Evolutionary conservation across 768 basidiomycete species (phyloP).

Genomic region (Cyclocybe cylindracea): DNA sequence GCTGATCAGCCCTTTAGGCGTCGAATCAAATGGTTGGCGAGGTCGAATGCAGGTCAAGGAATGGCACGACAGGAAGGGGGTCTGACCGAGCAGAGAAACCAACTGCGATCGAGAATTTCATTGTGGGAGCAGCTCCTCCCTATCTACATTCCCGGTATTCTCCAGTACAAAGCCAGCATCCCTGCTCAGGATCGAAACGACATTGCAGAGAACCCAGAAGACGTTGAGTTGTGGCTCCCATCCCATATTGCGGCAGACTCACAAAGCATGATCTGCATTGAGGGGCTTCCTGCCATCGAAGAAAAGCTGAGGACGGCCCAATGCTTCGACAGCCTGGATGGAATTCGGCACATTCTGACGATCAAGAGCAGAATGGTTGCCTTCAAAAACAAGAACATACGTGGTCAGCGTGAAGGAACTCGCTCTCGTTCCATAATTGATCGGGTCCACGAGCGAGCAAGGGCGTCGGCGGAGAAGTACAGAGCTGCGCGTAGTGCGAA

Average conservation of each 20-base stretch:
- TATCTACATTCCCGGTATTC: conserved; percentile 16
- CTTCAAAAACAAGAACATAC: conserved; percentile 15
- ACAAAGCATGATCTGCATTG: not conserved
- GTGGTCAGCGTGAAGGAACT: conserved; percentile 10
- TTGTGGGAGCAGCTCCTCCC: conserved; percentile 9
- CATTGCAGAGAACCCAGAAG: conserved; percentile 8
- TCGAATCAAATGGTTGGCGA: conserved; percentile 4
- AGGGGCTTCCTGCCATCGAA: no score
- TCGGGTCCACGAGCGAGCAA: no score
- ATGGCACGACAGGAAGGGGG: conserved; percentile 5
- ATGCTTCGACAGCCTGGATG: conserved; percentile 6
- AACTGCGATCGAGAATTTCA: conserved; percentile 3
- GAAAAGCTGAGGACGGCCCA: no score
- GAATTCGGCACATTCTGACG: conserved; percentile 5
- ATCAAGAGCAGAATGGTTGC: no score
- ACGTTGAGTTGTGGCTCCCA: conserved; percentile 10
- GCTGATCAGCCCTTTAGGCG: no score
- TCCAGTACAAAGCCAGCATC: not conserved
- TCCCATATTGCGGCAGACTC: not conserved
- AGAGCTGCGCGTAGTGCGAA: conserved; percentile 1
- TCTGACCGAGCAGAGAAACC: conserved; percentile 9
- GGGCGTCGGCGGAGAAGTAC: conserved; percentile 7
- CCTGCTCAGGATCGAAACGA: not conserved
- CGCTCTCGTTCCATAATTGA: conserved; percentile 6
- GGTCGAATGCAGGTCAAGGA: not conserved